phyloP scores from a whole-genome alignment of 2,329 filamentous ascomycete genomes.

The Arthrobotrys conoides region DNA sequence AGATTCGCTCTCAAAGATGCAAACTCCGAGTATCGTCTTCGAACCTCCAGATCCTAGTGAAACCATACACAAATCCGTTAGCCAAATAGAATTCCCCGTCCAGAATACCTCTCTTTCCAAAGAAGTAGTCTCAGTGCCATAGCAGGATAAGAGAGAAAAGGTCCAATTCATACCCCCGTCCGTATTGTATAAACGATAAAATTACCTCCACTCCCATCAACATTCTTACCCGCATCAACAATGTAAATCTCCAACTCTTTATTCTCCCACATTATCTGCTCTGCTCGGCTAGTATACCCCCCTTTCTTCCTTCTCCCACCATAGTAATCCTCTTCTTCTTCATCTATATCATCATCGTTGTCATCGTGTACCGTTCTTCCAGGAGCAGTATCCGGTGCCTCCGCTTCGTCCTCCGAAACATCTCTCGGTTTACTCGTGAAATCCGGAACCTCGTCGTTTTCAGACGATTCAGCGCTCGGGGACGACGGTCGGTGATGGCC shows the following conservation, averaged over 20 bases:
- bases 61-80: background rate
- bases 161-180: conserved; percentile 78
- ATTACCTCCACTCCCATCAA: conserved; percentile 84
- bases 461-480: conserved; percentile 44
- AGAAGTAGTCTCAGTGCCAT: too few relatives aligned
- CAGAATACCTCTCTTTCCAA: background rate
- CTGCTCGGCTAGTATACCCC: conserved; percentile 93
- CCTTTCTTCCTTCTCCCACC: conserved; percentile 80
- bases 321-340: conserved; percentile 73
- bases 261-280: conserved; percentile 97
- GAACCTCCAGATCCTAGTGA: conserved; percentile 88
- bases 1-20: conserved; percentile 89
- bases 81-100: background rate
- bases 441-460: conserved; percentile 53
- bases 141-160: background rate
- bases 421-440: conserved; percentile 49
- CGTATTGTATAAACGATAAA: conserved; percentile 98
- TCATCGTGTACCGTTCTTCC: conserved; percentile 64
- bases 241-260: conserved; percentile 91
- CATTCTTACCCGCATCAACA: conserved; percentile 93
- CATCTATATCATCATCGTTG: conserved; percentile 73
- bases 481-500: conserved; percentile 45
- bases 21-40: conserved; percentile 96
- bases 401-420: conserved; percentile 29
- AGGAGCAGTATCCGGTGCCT: conserved; percentile 56